Percentiles rank a stretch among this genome's conserved stretches.
These are phyloP conservation scores for Lanmaoa pseudosensibilis DNA, from an alignment of 768 basidiomycete species.

Conservation along the genomic window DNA sequence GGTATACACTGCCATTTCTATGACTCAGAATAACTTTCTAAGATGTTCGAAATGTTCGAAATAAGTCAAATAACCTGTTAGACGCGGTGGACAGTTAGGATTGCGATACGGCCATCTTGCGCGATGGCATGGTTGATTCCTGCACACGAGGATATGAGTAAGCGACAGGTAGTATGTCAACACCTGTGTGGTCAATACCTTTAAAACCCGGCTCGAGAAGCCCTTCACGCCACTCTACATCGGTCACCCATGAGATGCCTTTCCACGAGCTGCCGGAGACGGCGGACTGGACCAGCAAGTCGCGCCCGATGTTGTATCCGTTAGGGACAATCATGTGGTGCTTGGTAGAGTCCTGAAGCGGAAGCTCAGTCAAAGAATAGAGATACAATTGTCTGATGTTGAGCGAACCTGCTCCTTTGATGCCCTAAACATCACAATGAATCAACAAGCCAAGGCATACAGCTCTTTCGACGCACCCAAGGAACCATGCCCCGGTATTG, in stretches of 20 bases:
- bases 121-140: constrained; percentile 80
- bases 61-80: constrained; percentile 18
- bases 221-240: constrained; percentile 73
- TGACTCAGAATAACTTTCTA: neutral
- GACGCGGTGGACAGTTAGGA: constrained; percentile 63
- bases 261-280: constrained; percentile 59
- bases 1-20: constrained; percentile 17
- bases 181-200: constrained; percentile 42
- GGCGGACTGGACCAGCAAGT: constrained; percentile 73
- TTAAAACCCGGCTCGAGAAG: constrained; percentile 66
- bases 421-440: constrained; percentile 42
- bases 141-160: constrained; percentile 28
- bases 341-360: constrained; percentile 49
- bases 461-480: constrained; percentile 52
- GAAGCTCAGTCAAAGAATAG: constrained; percentile 1
- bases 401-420: constrained; percentile 65
- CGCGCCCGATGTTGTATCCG: constrained; percentile 82
- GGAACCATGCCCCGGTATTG: constrained; percentile 79
- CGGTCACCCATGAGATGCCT: constrained; percentile 71
- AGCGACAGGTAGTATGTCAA: neutral
- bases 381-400: neutral
- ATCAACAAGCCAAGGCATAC: neutral
- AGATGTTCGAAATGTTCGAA: neutral
- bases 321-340: constrained; percentile 73
- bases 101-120: constrained; percentile 79